Conservation (phyloP, 106 monocot species). For the Triglochin maritima region DNA sequence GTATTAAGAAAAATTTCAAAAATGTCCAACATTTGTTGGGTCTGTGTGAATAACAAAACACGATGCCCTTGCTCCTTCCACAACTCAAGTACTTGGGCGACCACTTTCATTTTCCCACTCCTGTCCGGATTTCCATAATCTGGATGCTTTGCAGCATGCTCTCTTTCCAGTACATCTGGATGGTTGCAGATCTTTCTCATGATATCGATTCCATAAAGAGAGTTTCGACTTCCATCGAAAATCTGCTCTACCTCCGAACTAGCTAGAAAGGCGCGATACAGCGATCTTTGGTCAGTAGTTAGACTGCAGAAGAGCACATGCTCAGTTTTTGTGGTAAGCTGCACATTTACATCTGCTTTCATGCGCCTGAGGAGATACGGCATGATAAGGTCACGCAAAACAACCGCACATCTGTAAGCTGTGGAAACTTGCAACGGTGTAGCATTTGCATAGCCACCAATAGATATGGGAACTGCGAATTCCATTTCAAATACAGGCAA, state of each 20-base stretch:
- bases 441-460: conserved; percentile 96
- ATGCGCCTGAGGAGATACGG: conserved; percentile 90
- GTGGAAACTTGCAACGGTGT: conserved; percentile 94
- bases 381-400: conserved; percentile 81
- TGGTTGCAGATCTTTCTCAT: conserved; percentile 97
- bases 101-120: conserved; percentile 94
- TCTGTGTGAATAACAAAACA: conserved; percentile 81
- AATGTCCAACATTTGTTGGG: conserved; percentile 95
- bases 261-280: conserved; percentile 82
- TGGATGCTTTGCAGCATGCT: conserved; percentile 49
- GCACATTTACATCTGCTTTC: conserved; percentile 92
- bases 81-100: conserved; percentile 56
- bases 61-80: conserved; percentile 97
- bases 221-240: conserved; percentile 78
- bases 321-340: conserved; percentile 89
- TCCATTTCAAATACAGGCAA: conserved; percentile 88
- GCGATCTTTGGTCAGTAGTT: conserved; percentile 51
- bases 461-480: conserved; percentile 84
- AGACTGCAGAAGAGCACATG: conserved; percentile 95
- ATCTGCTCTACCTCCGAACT: conserved; percentile 97
- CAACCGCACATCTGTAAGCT: conserved; percentile 91
- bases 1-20: conserved; percentile 50
- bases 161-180: conserved; percentile 94
- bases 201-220: conserved; percentile 95
- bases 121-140: conserved; percentile 85